Percentiles rank a stretch among this genome's conserved stretches.
Evolutionary conservation across 768 basidiomycete species (phyloP).

Genomic region (Trametes cinnabarina): DNA sequence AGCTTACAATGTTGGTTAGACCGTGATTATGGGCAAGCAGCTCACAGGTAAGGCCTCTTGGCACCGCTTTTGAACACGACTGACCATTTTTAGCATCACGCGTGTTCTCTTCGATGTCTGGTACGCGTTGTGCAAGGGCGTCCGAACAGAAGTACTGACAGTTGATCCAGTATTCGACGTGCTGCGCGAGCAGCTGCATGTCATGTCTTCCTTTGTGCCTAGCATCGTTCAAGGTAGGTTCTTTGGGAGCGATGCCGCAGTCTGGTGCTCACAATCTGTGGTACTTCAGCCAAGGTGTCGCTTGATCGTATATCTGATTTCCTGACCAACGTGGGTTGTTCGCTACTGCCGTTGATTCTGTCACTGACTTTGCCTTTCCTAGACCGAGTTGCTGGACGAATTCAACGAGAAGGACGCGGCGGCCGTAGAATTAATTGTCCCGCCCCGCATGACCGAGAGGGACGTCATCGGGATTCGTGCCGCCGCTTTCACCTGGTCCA

Average conservation of each 20-base stretch:
- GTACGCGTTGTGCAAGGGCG: constrained; percentile 8
- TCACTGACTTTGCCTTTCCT: neutral
- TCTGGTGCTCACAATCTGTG: neutral
- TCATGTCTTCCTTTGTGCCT: constrained; percentile 34
- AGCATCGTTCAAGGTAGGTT: constrained; percentile 33
- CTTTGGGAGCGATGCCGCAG: constrained; percentile 23
- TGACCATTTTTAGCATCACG: constrained; percentile 28
- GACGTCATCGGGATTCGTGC: constrained; percentile 53
- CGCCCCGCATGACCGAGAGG: constrained; percentile 2
- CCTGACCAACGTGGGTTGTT: constrained; percentile 32
- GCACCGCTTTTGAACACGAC: neutral
- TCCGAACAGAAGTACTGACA: neutral
- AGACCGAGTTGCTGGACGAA: constrained; percentile 51
- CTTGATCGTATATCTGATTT: constrained; percentile 56
- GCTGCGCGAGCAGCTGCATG: constrained; percentile 48
- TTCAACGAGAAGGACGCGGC: constrained; percentile 27
- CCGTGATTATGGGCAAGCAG: constrained; percentile 38
- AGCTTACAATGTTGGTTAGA: constrained; percentile 21
- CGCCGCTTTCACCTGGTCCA: constrained; percentile 58
- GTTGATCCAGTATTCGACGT: constrained; percentile 53
- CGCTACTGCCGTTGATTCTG: neutral
- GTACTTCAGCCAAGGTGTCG: constrained; percentile 53
- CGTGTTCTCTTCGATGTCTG: constrained; percentile 40
- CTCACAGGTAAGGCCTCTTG: constrained; percentile 30
- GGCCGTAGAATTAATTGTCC: constrained; percentile 11